Conservation (phyloP, 1,139 yeast species). For the Scheffersomyces quercinus region DNA sequence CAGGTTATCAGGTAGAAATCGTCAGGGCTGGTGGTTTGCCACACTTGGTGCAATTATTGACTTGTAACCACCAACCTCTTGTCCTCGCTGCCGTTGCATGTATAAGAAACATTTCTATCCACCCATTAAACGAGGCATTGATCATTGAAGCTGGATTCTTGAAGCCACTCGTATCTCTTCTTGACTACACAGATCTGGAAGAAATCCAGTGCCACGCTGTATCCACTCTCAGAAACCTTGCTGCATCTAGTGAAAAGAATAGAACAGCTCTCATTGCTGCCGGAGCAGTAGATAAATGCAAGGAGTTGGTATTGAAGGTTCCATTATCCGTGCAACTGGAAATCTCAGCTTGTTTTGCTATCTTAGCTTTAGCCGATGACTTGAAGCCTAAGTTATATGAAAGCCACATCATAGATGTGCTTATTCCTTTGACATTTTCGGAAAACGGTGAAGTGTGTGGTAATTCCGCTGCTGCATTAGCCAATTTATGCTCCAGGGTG, state of each 20-base stretch:
- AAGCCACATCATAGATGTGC: conserved; percentile 81
- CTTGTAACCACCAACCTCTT: conserved; percentile 88
- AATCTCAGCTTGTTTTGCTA: conserved; percentile 96
- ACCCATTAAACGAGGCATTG: conserved; percentile 91
- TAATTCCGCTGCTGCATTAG: conserved; percentile 97
- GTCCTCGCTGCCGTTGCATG: conserved; percentile 97
- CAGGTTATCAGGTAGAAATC: conserved; percentile 88
- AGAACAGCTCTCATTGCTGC: conserved; percentile 90
- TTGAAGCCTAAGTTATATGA: conserved; percentile 83
- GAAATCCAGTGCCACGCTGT: conserved; percentile 98
- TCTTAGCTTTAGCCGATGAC: conserved; percentile 93
- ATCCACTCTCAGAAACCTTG: conserved; percentile 90
- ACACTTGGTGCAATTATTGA: conserved; percentile 81
- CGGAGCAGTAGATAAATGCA: conserved; percentile 93
- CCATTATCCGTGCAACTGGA: conserved; percentile 93
- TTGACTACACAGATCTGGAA: conserved; percentile 85
- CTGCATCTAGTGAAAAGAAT: conserved; percentile 92
- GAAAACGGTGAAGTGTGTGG: conserved; percentile 96
- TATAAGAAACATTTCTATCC: conserved; percentile 93
- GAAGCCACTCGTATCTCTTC: conserved; percentile 80
- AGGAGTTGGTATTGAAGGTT: conserved; percentile 78
- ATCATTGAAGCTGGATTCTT: conserved; percentile 96
- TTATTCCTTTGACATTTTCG: conserved; percentile 87
- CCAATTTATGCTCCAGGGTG: conserved; percentile 90
- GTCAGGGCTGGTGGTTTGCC: conserved; percentile 96